Conservation (phyloP, 1,139 yeast genomes). For the Yamadazyma buinensis region DNA sequence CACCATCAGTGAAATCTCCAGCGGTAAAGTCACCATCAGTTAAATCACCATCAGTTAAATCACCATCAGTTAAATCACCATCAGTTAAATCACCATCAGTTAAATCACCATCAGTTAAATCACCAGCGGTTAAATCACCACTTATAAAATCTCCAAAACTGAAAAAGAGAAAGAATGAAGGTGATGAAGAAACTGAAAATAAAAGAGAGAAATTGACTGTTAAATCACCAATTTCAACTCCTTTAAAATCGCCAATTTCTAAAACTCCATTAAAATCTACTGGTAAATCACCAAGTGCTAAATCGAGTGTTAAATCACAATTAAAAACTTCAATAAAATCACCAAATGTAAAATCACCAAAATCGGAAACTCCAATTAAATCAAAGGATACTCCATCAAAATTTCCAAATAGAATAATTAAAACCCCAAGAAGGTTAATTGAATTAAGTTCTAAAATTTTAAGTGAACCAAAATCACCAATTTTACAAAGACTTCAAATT, state of each 20-base stretch:
- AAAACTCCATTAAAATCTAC: constrained; percentile 1
- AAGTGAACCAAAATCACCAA: constrained; percentile 1
- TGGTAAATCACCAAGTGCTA: not conserved
- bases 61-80: too few relatives aligned
- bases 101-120: too few relatives aligned
- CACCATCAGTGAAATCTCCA: too few relatives aligned
- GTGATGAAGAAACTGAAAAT: not conserved
- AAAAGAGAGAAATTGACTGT: constrained; percentile 1
- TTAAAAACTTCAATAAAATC: not conserved
- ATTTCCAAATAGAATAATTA: not conserved
- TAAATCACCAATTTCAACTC: not conserved
- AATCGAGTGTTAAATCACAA: constrained; percentile 1
- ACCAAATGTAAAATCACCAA: not conserved
- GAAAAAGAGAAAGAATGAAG: not conserved
- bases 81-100: too few relatives aligned
- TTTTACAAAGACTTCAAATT: constrained; percentile 7
- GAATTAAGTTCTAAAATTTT: constrained; percentile 1
- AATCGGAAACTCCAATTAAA: not conserved
- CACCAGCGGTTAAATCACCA: too few relatives aligned
- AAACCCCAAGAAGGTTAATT: not conserved
- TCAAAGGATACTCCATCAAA: not conserved
- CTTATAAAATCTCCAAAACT: too few relatives aligned
- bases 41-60: too few relatives aligned
- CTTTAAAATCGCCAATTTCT: not conserved
- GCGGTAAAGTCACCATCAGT: too few relatives aligned